A percentile compares a stretch with the other conserved stretches of the same genome.
Conservation (phyloP, 192 early-diverging fungal species). For the Lobosporangium transversale region DNA sequence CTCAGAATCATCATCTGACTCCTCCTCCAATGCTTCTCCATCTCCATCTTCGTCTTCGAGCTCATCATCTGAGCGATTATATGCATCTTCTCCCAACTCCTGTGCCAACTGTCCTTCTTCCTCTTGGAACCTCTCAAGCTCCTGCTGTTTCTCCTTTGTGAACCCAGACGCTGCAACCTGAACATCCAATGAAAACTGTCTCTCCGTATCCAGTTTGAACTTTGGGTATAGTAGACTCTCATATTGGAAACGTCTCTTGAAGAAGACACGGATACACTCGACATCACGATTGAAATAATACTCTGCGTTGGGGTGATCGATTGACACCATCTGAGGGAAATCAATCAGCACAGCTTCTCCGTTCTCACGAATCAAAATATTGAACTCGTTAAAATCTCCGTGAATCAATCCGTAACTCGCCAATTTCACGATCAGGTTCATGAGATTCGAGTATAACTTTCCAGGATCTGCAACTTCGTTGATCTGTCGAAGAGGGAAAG, state of each 20-base stretch:
- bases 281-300: conserved; percentile 99
- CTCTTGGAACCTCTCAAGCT: conserved; percentile 78
- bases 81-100: conserved; percentile 44
- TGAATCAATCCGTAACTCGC: conserved; percentile 97
- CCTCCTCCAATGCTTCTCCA: conserved; percentile 23
- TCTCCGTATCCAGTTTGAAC: conserved; percentile 82
- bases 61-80: conserved; percentile 15
- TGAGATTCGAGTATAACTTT: conserved; percentile 91
- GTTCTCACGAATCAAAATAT: conserved; percentile 87
- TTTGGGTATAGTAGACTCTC: conserved; percentile 92
- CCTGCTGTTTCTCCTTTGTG: conserved; percentile 88
- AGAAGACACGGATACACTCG: conserved; percentile 95
- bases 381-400: conserved; percentile 99
- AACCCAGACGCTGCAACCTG: conserved; percentile 98
- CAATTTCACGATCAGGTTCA: conserved; percentile 95
- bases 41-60: conserved; percentile 34
- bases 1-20: conserved; percentile 30
- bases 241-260: conserved; percentile 90
- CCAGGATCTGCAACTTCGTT: conserved; percentile 87
- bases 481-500: conserved; percentile 94
- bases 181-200: conserved; percentile 93
- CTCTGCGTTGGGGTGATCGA: conserved; percentile 94
- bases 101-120: conserved; percentile 26
- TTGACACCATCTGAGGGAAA: conserved; percentile 99
- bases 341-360: conserved; percentile 94